These are phyloP conservation scores for Ceratocystis ficicola DNA, from an alignment of 2,329 filamentous ascomycete genomes.

Conservation along the genomic window DNA sequence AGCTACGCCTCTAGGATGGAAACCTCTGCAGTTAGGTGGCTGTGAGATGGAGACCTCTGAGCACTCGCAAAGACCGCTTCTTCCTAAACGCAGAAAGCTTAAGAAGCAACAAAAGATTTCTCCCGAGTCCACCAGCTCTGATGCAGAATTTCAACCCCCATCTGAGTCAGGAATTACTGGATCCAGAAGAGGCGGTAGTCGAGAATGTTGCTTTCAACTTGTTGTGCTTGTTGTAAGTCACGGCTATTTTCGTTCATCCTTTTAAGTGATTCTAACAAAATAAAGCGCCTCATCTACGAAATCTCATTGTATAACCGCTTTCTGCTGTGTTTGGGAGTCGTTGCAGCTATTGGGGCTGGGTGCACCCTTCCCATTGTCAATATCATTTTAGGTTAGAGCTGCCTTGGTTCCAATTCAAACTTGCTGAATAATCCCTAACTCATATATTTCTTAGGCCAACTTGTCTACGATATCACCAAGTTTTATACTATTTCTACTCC, in stretches of 20 bases:
- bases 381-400: conserved; percentile 28
- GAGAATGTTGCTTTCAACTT: conserved; percentile 7
- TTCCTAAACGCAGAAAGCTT: conserved; percentile 12
- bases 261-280: neutral
- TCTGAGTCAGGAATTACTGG: neutral
- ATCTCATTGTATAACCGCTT: conserved; percentile 17
- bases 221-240: conserved; percentile 17
- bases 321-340: conserved; percentile 12
- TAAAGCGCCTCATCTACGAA: conserved; percentile 20
- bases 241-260: neutral
- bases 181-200: neutral
- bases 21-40: neutral
- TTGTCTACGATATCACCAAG: conserved; percentile 8
- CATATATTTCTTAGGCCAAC: neutral
- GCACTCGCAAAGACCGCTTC: neutral
- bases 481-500: conserved; percentile 7
- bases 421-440: neutral
- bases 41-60: neutral
- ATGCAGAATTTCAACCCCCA: neutral
- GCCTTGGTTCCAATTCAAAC: neutral
- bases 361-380: conserved; percentile 29
- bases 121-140: neutral
- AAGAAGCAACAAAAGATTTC: conserved; percentile 9
- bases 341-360: conserved; percentile 21
- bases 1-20: neutral